Evolutionary conservation across 2,329 filamentous ascomycete genomes (phyloP), one percentile per base, ranked within the genome.

Genomic region (Fusarium sp.): DNA sequence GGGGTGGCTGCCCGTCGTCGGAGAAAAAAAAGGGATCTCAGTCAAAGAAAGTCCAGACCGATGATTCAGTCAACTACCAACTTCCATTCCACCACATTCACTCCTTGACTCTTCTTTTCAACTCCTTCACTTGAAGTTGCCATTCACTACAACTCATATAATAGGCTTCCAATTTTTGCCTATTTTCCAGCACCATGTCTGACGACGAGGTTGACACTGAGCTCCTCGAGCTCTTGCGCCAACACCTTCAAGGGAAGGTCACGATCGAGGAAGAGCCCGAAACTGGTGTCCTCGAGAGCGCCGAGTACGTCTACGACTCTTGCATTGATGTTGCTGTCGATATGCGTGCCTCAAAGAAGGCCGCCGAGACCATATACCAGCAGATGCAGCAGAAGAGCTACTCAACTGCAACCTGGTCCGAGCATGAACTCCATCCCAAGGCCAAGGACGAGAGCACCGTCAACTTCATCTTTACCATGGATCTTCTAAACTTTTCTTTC

Each of bases 391-490:
- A 89, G 78, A 93, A 93, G 76, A 82, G 85, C 36, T 98, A 96
- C 80, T 96, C 92, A 4, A 93, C 92, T 0, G 87, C 91, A 66
- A 91, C 89, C 8, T 99, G 96, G 96, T 88, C 92, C 13, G 86
- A 91, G 74, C 93, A 98, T 79, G 92, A 96, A 77, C 83, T 99
- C 38, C 96, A 99, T 75, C 96, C 96, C 1, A 91, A 94, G 78
- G 75, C 87, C 42, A 93, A 93, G 76, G 90, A 96, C 76, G 91
- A 93, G 75, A 85, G 81, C 55, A 94, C 93, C 0, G 88, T 97
- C 20, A 90, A 92, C 68, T 98, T 99, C 77, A 95, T 99, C 74
- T 98, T 99, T 78, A 93, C 92, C 18, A 97, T 99, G 93, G 96
- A 99, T 78, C 80, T 99, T 27, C 83, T 99, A 55, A 99, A 99